Evolutionary conservation across 1,139 yeast species (phyloP), one percentile per base, ranked within the genome.

Genomic region (Hyphopichia wangnamkhiaoensis): DNA sequence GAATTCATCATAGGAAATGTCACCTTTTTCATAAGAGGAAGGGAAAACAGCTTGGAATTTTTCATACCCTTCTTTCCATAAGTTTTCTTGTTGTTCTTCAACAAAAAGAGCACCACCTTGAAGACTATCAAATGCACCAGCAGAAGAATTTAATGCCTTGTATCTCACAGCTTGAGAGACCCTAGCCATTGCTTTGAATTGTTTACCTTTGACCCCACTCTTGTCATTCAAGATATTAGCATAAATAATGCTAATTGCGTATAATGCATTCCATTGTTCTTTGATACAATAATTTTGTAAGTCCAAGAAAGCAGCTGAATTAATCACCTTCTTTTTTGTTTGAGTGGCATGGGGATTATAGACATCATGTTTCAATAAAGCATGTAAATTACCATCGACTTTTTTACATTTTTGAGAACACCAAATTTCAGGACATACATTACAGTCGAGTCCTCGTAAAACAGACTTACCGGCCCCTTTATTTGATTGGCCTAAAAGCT

Each of bases 201-300:
- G 80, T 15, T 62, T 58, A 5, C 56, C 46, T 39, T 70, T 63
- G 8, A 59, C 53, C 2, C 74, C 74, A 1, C 71, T 50, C 38
- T 73, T 72, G 48, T 79, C 84, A 38, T 65, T 58, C 30, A 80
- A 46, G 3, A 60, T 59, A 26, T 73, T 61, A 2, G 88, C 79
- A 48, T 78, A 71, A 6, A 82, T 75, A 33, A 80, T 57, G 0
- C 85, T 83, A 35, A 81, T 70, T 1, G 89, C 83, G 56, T 75
- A 84, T 12, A 84, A 79, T 0, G 87, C 89, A 47, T 74, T 75
- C 84, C 91, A 82, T 43, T 79, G 76, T 45, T 83, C 80, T 28
- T 79, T 78, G 36, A 76, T 63, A 53, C 93, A 84, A 54, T 72
- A 84, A 26, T 76, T 73, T 46, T 82, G 85, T 50, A 82, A 76